These are phyloP conservation scores for Echinosophora koreensis DNA, from an alignment of 306 rosid species.

Conservation along the genomic window DNA sequence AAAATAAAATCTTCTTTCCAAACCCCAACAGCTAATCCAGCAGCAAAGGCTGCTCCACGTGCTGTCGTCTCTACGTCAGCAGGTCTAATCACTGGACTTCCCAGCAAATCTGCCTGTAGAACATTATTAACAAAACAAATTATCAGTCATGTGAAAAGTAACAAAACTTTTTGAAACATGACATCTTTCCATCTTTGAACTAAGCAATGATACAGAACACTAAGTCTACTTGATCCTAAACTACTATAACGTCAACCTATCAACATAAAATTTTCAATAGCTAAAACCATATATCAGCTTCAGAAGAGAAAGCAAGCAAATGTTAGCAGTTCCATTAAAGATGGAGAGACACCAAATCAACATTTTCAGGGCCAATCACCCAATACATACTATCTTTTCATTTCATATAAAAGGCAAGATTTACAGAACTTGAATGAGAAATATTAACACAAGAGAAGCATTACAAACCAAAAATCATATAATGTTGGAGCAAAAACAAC, in stretches of 20 bases:
- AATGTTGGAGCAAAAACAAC: not conserved
- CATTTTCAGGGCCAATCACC: slow-evolving; percentile 24
- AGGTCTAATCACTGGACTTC: slow-evolving; percentile 79
- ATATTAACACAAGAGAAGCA: not conserved
- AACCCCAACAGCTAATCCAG: slow-evolving; percentile 87
- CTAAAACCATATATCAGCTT: not conserved
- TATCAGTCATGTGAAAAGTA: slow-evolving; percentile 10
- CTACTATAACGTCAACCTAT: not conserved
- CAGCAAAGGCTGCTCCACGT: slow-evolving; percentile 96
- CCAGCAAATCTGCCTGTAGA: slow-evolving; percentile 81
- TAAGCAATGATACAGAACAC: not conserved
- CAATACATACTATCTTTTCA: not conserved
- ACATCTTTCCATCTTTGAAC: not conserved
- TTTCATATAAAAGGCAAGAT: not conserved
- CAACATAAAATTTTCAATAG: slow-evolving; percentile 15
- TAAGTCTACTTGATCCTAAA: not conserved
- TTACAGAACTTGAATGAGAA: not conserved
- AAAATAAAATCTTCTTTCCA: slow-evolving; percentile 77
- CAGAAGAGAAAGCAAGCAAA: too few species aligned
- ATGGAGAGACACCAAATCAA: not conserved
- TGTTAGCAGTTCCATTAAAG: not conserved
- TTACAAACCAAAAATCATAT: not conserved
- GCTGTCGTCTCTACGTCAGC: slow-evolving; percentile 93
- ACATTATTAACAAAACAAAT: slow-evolving; percentile 7
- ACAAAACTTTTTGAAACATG: not conserved